Conservation (phyloP, 768 basidiomycete genomes). For the Holtermanniella nyarrowii region DNA sequence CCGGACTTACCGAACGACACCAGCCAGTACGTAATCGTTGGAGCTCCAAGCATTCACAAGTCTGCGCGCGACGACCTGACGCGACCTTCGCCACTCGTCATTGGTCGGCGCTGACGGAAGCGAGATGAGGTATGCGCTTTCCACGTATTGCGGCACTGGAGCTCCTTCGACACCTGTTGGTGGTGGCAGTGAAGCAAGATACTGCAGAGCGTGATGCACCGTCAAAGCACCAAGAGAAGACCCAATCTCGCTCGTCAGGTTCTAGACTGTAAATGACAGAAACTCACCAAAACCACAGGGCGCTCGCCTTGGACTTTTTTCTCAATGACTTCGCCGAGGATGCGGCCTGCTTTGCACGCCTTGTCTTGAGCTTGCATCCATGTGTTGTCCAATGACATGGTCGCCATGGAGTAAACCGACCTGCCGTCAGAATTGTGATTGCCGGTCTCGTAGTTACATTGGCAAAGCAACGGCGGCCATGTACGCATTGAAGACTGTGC, state of each 20-base stretch:
- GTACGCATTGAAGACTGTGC: slow-evolving; percentile 44
- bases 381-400: slow-evolving; percentile 37
- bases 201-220: slow-evolving; percentile 39
- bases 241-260: slow-evolving; percentile 35
- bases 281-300: slow-evolving; percentile 43
- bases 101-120: slow-evolving; percentile 41
- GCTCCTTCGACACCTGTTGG: slow-evolving; percentile 16
- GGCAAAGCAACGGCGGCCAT: slow-evolving; percentile 40
- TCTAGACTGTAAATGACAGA: not conserved
- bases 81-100: slow-evolving; percentile 40
- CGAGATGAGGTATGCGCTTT: slow-evolving; percentile 44
- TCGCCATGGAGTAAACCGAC: slow-evolving; percentile 38
- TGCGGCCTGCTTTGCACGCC: slow-evolving; percentile 43
- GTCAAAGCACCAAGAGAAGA: slow-evolving; percentile 45
- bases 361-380: slow-evolving; percentile 43
- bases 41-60: slow-evolving; percentile 42
- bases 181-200: slow-evolving; percentile 30
- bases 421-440: slow-evolving; percentile 6
- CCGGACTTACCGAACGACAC: slow-evolving; percentile 35
- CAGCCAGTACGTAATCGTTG: slow-evolving; percentile 41
- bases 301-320: slow-evolving; percentile 45
- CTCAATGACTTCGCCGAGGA: slow-evolving; percentile 45
- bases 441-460: slow-evolving; percentile 16
- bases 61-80: slow-evolving; percentile 39
- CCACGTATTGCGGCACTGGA: slow-evolving; percentile 38